Evolutionary conservation across 257 asterid species (phyloP).

Genomic region (Parsonsia alboflavescens): DNA sequence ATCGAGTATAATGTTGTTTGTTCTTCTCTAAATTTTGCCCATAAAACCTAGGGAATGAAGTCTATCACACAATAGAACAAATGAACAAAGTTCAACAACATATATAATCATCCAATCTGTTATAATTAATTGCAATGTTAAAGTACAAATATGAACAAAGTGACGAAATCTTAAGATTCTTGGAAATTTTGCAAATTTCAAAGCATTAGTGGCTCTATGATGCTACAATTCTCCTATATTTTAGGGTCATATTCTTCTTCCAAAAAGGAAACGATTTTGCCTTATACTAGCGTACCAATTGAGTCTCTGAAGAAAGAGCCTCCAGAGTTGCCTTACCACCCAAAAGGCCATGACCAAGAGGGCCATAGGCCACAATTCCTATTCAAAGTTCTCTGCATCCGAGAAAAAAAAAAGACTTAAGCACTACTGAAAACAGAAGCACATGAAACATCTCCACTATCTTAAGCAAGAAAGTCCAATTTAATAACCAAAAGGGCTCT

Average conservation of each 20-base stretch:
- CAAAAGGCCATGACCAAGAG: slow-evolving; percentile 52
- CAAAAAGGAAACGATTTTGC: neutral
- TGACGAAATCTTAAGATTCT: neutral
- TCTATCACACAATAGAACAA: too few relatives aligned
- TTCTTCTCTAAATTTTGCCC: slow-evolving; percentile 45
- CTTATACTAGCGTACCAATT: slow-evolving; percentile 25
- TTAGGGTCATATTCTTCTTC: neutral
- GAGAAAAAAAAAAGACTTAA: neutral
- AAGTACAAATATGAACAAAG: too few relatives aligned
- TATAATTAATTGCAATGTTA: neutral
- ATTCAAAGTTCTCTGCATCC: slow-evolving; percentile 48
- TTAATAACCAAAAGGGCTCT: too few relatives aligned
- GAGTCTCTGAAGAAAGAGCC: slow-evolving; percentile 32
- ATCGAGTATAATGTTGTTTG: slow-evolving; percentile 29
- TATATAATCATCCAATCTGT: too few relatives aligned
- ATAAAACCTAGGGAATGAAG: neutral
- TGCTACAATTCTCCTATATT: neutral
- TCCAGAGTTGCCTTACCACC: slow-evolving; percentile 47
- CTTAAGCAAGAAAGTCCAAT: too few relatives aligned
- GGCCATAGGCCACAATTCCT: slow-evolving; percentile 48
- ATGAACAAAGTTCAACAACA: too few relatives aligned
- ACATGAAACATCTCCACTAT: neutral
- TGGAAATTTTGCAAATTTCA: neutral
- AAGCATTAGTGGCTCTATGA: neutral
- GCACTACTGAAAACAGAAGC: neutral